Conservation (phyloP, 768 basidiomycete genomes). For the Termitomyces sp. region DNA sequence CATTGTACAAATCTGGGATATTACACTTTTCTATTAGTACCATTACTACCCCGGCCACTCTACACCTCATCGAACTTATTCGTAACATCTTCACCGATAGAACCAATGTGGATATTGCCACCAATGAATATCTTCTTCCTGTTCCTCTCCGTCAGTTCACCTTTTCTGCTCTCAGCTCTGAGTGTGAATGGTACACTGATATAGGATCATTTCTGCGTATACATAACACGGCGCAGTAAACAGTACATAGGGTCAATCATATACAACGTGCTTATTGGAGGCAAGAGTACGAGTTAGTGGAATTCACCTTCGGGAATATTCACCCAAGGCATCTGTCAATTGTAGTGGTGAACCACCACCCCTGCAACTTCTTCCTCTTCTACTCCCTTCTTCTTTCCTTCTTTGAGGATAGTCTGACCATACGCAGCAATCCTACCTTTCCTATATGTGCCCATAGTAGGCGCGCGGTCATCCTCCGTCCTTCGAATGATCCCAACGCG, state of each 20-base stretch:
- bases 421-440: constrained; percentile 37
- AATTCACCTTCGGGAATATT: no score
- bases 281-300: no score
- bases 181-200: no score
- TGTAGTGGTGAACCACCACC: constrained; percentile 44
- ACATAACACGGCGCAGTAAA: no score
- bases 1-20: background rate
- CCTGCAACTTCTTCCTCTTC: constrained; percentile 46
- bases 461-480: constrained; percentile 32
- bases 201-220: no score
- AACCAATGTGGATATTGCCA: no score
- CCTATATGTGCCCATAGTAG: constrained; percentile 38
- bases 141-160: no score
- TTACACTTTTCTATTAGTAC: background rate
- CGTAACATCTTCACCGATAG: background rate
- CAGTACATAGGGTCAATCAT: no score
- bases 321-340: constrained; percentile 27
- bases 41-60: background rate
- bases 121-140: no score
- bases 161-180: no score
- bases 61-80: background rate
- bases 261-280: no score
- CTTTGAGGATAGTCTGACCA: constrained; percentile 30
- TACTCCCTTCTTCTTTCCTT: constrained; percentile 28
- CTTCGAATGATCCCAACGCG: constrained; percentile 27